These are phyloP conservation scores for Tolypocladium paradoxum DNA, from an alignment of 2,329 filamentous ascomycete species.

Conservation along the genomic window DNA sequence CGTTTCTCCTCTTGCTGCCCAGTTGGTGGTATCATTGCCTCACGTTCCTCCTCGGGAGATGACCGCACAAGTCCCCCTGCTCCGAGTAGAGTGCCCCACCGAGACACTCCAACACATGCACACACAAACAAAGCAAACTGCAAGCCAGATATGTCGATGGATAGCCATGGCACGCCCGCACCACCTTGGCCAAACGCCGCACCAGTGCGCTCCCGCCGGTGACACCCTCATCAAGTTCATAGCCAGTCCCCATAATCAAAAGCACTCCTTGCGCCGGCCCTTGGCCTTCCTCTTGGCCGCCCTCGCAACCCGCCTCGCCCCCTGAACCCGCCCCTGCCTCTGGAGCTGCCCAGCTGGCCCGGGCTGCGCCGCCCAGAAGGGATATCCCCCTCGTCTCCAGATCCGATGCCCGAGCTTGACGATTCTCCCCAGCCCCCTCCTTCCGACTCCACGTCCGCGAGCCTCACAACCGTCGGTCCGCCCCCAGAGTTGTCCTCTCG, in stretches of 20 bases:
- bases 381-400: slow-evolving; percentile 11
- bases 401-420: slow-evolving; percentile 1
- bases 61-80: not conserved
- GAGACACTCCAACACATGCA: not conserved
- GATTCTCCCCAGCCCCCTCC: not conserved
- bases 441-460: slow-evolving; percentile 4
- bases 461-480: slow-evolving; percentile 7
- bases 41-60: not conserved
- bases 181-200: not conserved
- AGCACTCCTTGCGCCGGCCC: not conserved
- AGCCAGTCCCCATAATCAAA: not conserved
- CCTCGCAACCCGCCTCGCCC: slow-evolving; percentile 9
- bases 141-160: too few species aligned
- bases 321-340: slow-evolving; percentile 4
- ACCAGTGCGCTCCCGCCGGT: not conserved
- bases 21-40: not conserved
- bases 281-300: not conserved
- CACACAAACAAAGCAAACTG: too few species aligned
- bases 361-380: slow-evolving; percentile 4
- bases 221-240: not conserved
- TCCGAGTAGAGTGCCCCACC: not conserved
- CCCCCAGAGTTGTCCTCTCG: not conserved
- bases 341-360: not conserved
- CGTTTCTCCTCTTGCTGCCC: not conserved
- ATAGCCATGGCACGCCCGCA: not conserved